phyloP scores from a whole-genome alignment of 2,329 filamentous ascomycete genomes.

The Lasiodiplodia sp. region DNA sequence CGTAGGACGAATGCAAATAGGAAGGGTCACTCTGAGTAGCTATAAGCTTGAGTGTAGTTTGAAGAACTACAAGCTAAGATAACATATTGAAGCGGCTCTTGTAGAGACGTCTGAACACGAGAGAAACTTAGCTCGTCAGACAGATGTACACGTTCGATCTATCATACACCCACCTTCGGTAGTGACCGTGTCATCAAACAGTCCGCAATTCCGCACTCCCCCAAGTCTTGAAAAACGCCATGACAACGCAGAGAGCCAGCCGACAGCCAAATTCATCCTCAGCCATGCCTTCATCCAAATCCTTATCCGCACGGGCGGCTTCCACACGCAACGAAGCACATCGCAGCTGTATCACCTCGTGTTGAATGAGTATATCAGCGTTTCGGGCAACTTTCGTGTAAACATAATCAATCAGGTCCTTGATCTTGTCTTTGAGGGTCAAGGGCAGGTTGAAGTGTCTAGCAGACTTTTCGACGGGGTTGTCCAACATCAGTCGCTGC shows the following conservation, averaged over 20 bases:
- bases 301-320: background rate
- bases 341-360: background rate
- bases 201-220: background rate
- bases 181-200: no score
- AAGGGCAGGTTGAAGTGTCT: background rate
- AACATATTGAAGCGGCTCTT: no score
- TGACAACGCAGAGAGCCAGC: background rate
- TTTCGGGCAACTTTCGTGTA: background rate
- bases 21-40: no score
- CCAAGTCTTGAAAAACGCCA: background rate
- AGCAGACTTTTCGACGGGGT: background rate
- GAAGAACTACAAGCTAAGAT: no score
- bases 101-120: no score
- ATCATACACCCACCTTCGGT: no score
- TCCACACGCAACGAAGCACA: background rate
- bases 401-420: background rate
- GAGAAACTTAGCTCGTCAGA: no score
- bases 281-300: background rate
- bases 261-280: background rate
- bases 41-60: no score
- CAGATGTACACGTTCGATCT: no score
- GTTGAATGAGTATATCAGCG: background rate
- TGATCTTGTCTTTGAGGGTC: background rate
- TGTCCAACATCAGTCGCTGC: background rate
- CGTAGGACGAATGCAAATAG: no score